Conservation (phyloP, 75 land plant genomes). For the Larix kaempferi region DNA sequence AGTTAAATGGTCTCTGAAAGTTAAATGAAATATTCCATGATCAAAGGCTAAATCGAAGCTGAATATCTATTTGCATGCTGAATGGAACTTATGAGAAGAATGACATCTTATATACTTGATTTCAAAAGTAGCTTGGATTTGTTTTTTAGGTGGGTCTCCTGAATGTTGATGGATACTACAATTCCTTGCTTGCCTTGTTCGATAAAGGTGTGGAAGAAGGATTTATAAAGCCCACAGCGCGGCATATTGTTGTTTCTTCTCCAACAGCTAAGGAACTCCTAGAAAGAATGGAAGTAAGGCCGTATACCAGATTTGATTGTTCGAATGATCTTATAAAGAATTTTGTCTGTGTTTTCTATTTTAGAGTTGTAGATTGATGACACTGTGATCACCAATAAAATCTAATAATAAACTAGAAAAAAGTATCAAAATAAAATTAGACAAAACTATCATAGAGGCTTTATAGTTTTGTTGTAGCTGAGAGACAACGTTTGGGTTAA, state of each 20-base stretch:
- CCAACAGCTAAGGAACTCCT: slow-evolving; percentile 64
- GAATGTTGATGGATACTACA: slow-evolving; percentile 79
- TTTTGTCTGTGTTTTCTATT: not conserved
- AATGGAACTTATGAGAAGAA: not conserved
- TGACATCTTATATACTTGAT: not conserved
- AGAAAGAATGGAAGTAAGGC: slow-evolving; percentile 55
- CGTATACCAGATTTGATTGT: not conserved
- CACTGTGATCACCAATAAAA: not conserved
- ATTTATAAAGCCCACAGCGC: slow-evolving; percentile 65
- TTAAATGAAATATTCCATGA: too few species aligned
- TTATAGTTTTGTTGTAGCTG: not conserved
- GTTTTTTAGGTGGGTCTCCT: slow-evolving; percentile 61
- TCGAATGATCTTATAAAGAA: not conserved
- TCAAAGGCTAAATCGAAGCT: not conserved
- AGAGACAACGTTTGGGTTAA: not conserved
- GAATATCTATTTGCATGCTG: not conserved
- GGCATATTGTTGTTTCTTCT: slow-evolving; percentile 73
- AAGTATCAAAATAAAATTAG: not conserved
- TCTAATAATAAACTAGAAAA: too few species aligned
- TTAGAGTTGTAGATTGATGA: too few species aligned
- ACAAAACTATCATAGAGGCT: not conserved
- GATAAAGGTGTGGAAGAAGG: slow-evolving; percentile 80
- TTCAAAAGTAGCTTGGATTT: not conserved
- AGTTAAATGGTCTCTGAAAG: too few species aligned
- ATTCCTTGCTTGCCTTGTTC: slow-evolving; percentile 61